Base-by-base conservation (phyloP, 148 eudicot genomes). In the Spergularia bocconei region DNA sequence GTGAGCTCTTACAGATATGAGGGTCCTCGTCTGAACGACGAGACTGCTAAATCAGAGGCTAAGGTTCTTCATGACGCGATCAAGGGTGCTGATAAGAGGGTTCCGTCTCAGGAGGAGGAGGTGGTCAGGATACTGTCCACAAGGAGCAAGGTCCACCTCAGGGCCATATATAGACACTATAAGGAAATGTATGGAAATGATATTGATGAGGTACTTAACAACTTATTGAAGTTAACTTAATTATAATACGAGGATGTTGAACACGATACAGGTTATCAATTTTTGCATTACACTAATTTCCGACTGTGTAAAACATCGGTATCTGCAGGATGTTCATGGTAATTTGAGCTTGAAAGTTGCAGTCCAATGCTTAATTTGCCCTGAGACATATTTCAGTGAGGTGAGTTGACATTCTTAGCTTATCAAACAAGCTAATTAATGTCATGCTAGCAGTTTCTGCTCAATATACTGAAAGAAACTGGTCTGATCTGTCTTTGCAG, bases 1-100 rank as follows among this genome's bases (percentile, higher is more conserved):
- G 91, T 89, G 79, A 89, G 97, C 58, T 70, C 93, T n/a, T 93
- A 91, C 72, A 81, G 98, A 19, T 92, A 92, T 19, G 95, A 92
- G 86, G 98, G 98, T 13, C 76, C 85, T 52, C 83, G 77, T 20
- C 85, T 93, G 78, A 69, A 83, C 25, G 89, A 89, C 13, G 88
- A 84, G 15, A 72, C 60, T 39, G 93, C 96, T 66, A 91, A 91
- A 83, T 77, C 89, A 12, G 96, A 93, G 79, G 98, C 97, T 63
- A 84, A 86, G 71, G 69, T 70, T 38, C 75, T 93, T 59, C 71
- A 54, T 14, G 50, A 78, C 59, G 93, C 92, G 10, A 41, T 89
- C 44, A 87, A 75, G 74, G 67, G 52, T 68, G 82, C 41, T 0
- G 77, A 56, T 17, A 83, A 78, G 73, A 80, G 71, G 75, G 71